Evolutionary conservation across 768 basidiomycete species (phyloP).

Genomic region (Aureoboletus auriporus): DNA sequence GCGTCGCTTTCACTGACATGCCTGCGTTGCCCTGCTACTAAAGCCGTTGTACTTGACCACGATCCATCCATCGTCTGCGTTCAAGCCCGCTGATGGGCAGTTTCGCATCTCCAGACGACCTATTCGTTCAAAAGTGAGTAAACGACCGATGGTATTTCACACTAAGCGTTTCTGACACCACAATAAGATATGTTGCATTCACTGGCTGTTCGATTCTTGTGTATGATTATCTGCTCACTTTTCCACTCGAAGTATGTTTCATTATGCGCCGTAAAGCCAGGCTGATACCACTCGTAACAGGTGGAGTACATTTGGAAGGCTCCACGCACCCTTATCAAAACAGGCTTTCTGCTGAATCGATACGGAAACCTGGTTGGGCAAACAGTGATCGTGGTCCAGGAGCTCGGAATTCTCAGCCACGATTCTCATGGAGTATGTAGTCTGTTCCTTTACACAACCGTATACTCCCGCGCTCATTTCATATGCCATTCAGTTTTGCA

Average conservation of each 20-base stretch:
- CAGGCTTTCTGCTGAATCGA: slow-evolving; percentile 13
- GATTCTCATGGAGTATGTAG: slow-evolving; percentile 3
- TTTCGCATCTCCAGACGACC: neutral
- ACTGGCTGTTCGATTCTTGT: slow-evolving; percentile 1
- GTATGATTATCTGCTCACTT: slow-evolving; percentile 11
- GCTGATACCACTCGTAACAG: neutral
- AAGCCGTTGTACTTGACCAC: neutral
- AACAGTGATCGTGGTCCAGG: slow-evolving; percentile 1
- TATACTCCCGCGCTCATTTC: neutral
- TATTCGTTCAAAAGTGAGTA: neutral
- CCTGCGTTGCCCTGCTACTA: neutral
- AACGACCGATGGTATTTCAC: no score
- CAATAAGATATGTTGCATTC: slow-evolving; percentile 4
- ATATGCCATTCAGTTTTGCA: slow-evolving; percentile 8
- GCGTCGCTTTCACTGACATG: neutral
- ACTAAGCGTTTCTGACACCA: neutral
- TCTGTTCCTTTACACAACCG: neutral
- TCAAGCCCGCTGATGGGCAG: neutral
- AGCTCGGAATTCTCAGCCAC: neutral
- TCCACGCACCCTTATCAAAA: slow-evolving; percentile 11
- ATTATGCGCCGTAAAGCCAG: neutral
- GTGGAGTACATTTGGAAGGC: slow-evolving; percentile 15
- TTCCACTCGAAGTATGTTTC: slow-evolving; percentile 7
- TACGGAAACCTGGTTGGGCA: slow-evolving; percentile 16
- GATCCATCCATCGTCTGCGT: neutral